Percentiles rank a stretch among this genome's conserved stretches.
Conservation (phyloP, 2,329 filamentous ascomycete species). For the Cercospora zeina region DNA sequence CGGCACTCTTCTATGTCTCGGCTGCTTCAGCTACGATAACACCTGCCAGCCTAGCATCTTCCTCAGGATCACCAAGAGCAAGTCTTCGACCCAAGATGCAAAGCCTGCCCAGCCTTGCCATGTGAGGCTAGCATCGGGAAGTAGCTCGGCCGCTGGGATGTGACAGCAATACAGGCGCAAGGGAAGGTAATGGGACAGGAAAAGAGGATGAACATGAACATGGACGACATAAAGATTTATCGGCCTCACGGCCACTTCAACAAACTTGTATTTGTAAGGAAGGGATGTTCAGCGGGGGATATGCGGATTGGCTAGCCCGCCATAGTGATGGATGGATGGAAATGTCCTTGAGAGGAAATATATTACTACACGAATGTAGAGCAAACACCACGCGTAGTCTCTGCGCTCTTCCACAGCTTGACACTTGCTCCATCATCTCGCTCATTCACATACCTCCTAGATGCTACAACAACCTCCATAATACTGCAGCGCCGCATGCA, state of each 20-base stretch:
- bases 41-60: conserved; percentile 1
- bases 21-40: conserved; percentile 23
- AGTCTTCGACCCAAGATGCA: not conserved
- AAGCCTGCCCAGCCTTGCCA: not conserved
- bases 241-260: conserved; percentile 1
- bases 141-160: not conserved
- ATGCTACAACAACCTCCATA: not conserved
- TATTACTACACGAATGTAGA: not conserved
- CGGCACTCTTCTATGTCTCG: conserved; percentile 16
- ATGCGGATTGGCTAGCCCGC: not conserved
- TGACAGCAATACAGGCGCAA: not conserved
- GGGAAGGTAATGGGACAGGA: not conserved
- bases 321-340: not conserved
- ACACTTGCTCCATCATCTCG: not conserved
- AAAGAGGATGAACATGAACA: not conserved
- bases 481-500: not conserved
- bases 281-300: not conserved
- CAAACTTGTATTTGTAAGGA: not conserved
- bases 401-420: too few species aligned
- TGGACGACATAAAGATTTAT: not conserved
- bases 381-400: not conserved
- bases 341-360: not conserved
- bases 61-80: conserved; percentile 8
- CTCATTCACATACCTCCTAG: not conserved
- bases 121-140: conserved; percentile 1